Evolutionary conservation across 1,139 yeast genomes (phyloP), one percentile per base, ranked within the genome.

Genomic region (Saccharomyces hybrid): DNA sequence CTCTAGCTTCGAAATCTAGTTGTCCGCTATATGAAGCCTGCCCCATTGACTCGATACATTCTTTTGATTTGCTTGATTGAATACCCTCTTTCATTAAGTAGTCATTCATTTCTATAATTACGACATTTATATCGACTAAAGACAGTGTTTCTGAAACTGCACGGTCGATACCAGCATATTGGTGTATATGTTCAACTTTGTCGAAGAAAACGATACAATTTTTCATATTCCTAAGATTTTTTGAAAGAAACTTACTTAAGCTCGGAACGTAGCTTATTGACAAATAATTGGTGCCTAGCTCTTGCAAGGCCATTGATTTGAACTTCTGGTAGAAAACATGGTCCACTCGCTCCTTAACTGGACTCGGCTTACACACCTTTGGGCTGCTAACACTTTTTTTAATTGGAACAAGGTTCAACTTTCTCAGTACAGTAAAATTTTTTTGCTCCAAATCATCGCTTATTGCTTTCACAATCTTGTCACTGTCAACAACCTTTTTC

Each of bases 401-500:
- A 7, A 38, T 38, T 11, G 44, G 44, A 9, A 38, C 25, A 11
- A 38, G 44, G 16, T 16, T 38, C 23, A 38, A 38, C 9, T 20
- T 38, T 38, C 11, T 20, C 44, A 38, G n/a, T 16, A 38, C 16
- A 6, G 44, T 38, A 6, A 16, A 16, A 5, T 38, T 38, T 20
- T 16, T 49, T 49, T 62, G 66, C 11, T 59, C 58, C 50, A 63
- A 57, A 46, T 62, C 61, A 31, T 38, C 44, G 25, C 16, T 53
- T 50, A 47, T 55, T 56, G 25, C 56, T 56, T 48, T 63, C 64
- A 34, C 57, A 13, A 66, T 66, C 13, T 59, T 56, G 27, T 57
- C 57, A 2, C 63, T 52, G 42, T 57, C 56, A 2, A 63, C 66
- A 38, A 57, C 56, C 23, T 50, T 53, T n/a, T 53, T 55, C 1